Evolutionary conservation across 2,329 filamentous ascomycete genomes (phyloP).

Genomic region (Microascus cirrosus): DNA sequence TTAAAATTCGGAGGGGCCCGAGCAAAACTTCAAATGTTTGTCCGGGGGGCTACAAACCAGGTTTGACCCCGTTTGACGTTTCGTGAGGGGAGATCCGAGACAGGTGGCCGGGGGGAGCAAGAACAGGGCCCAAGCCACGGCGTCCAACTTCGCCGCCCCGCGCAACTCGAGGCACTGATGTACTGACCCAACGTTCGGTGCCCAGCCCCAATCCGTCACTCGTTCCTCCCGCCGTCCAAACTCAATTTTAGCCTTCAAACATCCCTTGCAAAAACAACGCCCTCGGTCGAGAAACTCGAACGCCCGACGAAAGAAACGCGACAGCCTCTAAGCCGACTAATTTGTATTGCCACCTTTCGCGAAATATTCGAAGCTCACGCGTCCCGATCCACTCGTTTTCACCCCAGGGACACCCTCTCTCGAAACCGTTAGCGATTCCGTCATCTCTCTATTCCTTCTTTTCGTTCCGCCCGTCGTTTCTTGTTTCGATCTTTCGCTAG

Average conservation of each 20-base stretch:
- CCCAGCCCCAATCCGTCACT: not conserved
- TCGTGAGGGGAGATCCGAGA: constrained; percentile 4
- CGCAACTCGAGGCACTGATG: not conserved
- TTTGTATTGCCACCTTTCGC: not conserved
- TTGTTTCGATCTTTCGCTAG: not conserved
- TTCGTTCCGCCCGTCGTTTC: not conserved
- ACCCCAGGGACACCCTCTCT: not conserved
- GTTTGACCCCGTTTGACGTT: constrained; percentile 2
- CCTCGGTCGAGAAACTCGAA: not conserved
- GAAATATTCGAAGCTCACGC: not conserved
- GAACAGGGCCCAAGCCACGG: not conserved
- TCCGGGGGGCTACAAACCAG: not conserved
- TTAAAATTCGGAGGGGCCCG: not conserved
- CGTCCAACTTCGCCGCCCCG: not conserved
- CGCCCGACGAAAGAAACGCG: not conserved
- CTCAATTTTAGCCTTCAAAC: constrained; percentile 1
- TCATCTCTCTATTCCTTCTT: not conserved
- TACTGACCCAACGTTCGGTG: not conserved
- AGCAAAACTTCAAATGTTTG: not conserved
- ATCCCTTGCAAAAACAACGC: not conserved
- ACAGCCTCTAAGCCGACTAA: not conserved
- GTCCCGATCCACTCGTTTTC: not conserved
- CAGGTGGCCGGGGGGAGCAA: not conserved
- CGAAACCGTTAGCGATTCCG: not conserved
- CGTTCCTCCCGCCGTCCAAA: constrained; percentile 1